Evolutionary conservation across 2,329 filamentous ascomycete species (phyloP).

Genomic region (Escovopsis sp.): DNA sequence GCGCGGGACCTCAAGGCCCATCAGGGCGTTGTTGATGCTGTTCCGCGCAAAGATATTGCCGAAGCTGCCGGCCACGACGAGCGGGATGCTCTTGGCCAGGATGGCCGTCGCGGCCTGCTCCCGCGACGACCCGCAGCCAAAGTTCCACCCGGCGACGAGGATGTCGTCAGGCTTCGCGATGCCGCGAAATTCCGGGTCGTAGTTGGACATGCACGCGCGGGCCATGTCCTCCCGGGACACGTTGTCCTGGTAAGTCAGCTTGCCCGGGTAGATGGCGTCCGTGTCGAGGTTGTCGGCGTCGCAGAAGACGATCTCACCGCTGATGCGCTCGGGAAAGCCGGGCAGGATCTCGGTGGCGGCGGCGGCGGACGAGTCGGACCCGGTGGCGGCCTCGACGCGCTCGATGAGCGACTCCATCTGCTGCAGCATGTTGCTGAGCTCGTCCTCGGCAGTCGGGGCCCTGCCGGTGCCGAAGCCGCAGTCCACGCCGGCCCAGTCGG

Average conservation of each 20-base stretch:
- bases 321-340: constrained; percentile 71
- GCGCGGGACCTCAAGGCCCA: constrained; percentile 55
- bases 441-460: constrained; percentile 52
- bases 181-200: constrained; percentile 55
- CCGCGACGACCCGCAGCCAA: constrained; percentile 66
- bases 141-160: constrained; percentile 76
- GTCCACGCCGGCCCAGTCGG: constrained; percentile 33
- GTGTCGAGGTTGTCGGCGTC: constrained; percentile 78
- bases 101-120: constrained; percentile 82
- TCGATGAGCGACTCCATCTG: constrained; percentile 26
- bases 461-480: constrained; percentile 49
- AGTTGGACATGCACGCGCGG: constrained; percentile 85
- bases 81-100: constrained; percentile 62
- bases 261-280: constrained; percentile 82
- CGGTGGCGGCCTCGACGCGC: constrained; percentile 4
- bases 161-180: constrained; percentile 60
- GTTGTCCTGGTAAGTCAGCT: constrained; percentile 85
- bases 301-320: constrained; percentile 77
- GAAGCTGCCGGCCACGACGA: constrained; percentile 70
- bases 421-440: constrained; percentile 54
- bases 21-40: constrained; percentile 65
- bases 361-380: constrained; percentile 10
- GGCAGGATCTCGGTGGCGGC: constrained; percentile 46
- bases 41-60: constrained; percentile 72
- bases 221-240: constrained; percentile 69